These are phyloP conservation scores for Phytophthora uliginosa DNA, from an alignment of 352 stramenopile species.

Conservation along the genomic window DNA sequence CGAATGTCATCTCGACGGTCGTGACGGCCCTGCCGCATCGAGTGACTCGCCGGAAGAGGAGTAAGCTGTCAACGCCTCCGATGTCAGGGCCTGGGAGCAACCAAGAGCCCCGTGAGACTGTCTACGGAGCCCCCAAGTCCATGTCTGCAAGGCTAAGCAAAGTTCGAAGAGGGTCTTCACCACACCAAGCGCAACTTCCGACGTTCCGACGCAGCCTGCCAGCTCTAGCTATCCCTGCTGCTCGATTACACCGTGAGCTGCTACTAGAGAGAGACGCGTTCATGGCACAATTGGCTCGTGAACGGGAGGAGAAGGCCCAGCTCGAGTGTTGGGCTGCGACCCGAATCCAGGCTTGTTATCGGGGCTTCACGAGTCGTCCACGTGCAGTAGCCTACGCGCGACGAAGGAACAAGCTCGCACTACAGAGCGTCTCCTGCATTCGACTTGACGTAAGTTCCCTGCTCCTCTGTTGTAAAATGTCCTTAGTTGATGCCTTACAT, in stretches of 20 bases:
- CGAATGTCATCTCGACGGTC: conserved; percentile 73
- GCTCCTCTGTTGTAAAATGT: not conserved
- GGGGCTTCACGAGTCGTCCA: conserved; percentile 59
- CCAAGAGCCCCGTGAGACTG: conserved; percentile 38
- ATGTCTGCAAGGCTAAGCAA: conserved; percentile 50
- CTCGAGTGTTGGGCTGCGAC: conserved; percentile 73
- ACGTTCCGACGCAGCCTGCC: conserved; percentile 63
- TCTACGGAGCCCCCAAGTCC: conserved; percentile 35
- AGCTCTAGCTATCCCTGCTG: conserved; percentile 55
- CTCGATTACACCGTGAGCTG: conserved; percentile 65
- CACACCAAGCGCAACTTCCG: conserved; percentile 60
- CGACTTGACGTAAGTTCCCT: conserved; percentile 29
- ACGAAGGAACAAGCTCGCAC: conserved; percentile 31
- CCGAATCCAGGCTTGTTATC: conserved; percentile 73
- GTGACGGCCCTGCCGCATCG: conserved; percentile 48
- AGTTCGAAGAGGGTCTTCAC: conserved; percentile 25
- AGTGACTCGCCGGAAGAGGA: conserved; percentile 14
- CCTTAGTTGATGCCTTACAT: not conserved
- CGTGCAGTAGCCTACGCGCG: conserved; percentile 53
- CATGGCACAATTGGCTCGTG: conserved; percentile 62
- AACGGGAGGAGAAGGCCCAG: conserved; percentile 55
- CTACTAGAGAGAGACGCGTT: conserved; percentile 65
- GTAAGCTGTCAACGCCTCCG: conserved; percentile 12
- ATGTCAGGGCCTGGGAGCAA: conserved; percentile 27
- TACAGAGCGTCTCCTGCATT: conserved; percentile 20